These are phyloP conservation scores for Pyrus bretschneideri DNA, from an alignment of 306 rosid genomes.

Conservation along the genomic window DNA sequence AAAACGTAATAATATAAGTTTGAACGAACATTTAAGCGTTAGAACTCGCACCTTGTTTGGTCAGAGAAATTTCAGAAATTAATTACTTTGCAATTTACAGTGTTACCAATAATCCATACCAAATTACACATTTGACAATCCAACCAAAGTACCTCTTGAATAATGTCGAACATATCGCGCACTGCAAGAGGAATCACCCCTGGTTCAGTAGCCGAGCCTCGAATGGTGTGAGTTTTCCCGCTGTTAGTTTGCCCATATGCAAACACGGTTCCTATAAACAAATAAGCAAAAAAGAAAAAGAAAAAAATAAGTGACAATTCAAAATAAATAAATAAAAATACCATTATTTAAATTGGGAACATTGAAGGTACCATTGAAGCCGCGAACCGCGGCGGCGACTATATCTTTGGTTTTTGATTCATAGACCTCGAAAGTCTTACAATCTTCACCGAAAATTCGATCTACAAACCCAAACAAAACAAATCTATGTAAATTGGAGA, in stretches of 20 bases:
- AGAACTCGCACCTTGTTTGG: not conserved
- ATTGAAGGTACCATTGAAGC: constrained; percentile 62
- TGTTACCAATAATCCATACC: not conserved
- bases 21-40: not conserved
- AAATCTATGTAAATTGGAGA: not conserved
- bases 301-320: not conserved
- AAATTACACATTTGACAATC: not conserved
- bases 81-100: not conserved
- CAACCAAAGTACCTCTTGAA: constrained; percentile 49
- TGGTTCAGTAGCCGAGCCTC: constrained; percentile 62
- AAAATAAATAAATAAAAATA: not conserved
- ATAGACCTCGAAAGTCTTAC: constrained; percentile 54
- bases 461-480: constrained; percentile 28
- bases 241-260: constrained; percentile 98
- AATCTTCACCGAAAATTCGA: constrained; percentile 50
- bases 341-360: not conserved
- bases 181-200: constrained; percentile 94
- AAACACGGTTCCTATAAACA: constrained; percentile 71
- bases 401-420: constrained; percentile 65
- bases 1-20: not conserved
- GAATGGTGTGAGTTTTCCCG: constrained; percentile 90
- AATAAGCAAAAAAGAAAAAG: not conserved
- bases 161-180: constrained; percentile 49
- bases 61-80: not conserved
- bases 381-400: constrained; percentile 75